Evolutionary conservation across 768 basidiomycete genomes (phyloP), one percentile per base, ranked within the genome.

Genomic region (Rhizopogon vinicolor): DNA sequence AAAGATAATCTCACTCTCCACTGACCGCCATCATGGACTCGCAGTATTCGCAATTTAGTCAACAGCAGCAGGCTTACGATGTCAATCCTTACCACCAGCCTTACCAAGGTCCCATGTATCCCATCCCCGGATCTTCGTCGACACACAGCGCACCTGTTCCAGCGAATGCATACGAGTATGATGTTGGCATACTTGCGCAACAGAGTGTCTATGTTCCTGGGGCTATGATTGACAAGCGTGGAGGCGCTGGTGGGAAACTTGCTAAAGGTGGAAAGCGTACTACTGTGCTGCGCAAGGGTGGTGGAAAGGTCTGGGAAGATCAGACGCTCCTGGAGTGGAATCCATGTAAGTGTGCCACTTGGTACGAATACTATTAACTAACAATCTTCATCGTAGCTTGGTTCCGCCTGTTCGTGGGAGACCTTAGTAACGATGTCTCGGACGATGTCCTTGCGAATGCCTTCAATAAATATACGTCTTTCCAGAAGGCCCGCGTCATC

Each of bases 291-390:
- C 80, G 97, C 51, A 98, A 98, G 72, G 96, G 95, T 5, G 96
- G 82, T 52, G 97, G 97, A 35, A 95, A 93, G 74, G 87, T 91
- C 22, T 99, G 97, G 97, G 97, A 99, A 70, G 97, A 99, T 69
- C 93, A 93, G 72, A 97, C 93, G 3, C 76, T 99, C 54, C 72
- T 98, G 13, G 97, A 99, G 63, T 99, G 97, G 97, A 97, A 93
- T 74, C 90, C 96, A 51, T 84, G 95, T 97, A 66, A 61, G 91
- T 78, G 8, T 16, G 9, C 31, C 29, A 3, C 37, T 40, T 53
- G 19, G 8, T 22, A 49, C 14, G 46, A 37, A 49, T 22, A 19
- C 16, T 19, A 37, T 35, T 14, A 35, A 62, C 59, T 62, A 31
- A 63, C 29, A 0, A 42, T 43, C 41, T 42, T 54, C 41, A 35